Base-by-base conservation (phyloP, 768 basidiomycete species). In the Tulasnella sp. region DNA sequence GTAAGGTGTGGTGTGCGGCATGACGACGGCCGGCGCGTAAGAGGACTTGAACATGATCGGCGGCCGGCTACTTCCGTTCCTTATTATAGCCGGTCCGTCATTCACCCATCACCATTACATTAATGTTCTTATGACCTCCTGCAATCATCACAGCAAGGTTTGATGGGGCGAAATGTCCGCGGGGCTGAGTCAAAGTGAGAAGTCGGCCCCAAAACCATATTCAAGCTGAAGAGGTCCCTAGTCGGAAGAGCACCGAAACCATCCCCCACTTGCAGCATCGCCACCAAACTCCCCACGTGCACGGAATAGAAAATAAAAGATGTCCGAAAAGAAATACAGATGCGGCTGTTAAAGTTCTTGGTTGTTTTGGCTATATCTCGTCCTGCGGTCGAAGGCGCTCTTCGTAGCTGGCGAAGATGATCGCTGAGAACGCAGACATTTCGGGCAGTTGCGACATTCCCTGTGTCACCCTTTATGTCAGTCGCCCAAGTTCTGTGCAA, bases 341-440 rank as follows among this genome's bases (percentile, higher is more conserved):
- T n/a, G n/a, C n/a, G n/a, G n/a, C n/a, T n/a, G n/a, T n/a, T n/a
- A 59, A 59, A 59, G 52, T 59, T 59, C n/a, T n/a, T 59, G 11
- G n/a, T 1, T 11, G n/a, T 52, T 59, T 59, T 26, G 22, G 29
- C 3, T n/a, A 12, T 34, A 40, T 36, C 35, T 65, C 67, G 32
- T 69, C 44, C 44, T 69, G 32, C 1, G 37, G 34, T 40, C 69
- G 69, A 40, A 71, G 26, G 3, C 68, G 52, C n/a, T 88, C 87
- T 69, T 89, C 86, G 75, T 89, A 92, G 75, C 84, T 84, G 29
- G 87, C 85, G 78, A 90, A 91, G 39, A 90, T 81, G 69, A 93
- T 88, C 0, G 91, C 91, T 64, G 89, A 87, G 67, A 93, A 83
- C 75, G 85, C 88, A 35, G 83, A 79, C 16, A 90, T 84, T 79